Conservation (phyloP, 495 filamentous ascomycete genomes). For the Penicillium bialowiezense region DNA sequence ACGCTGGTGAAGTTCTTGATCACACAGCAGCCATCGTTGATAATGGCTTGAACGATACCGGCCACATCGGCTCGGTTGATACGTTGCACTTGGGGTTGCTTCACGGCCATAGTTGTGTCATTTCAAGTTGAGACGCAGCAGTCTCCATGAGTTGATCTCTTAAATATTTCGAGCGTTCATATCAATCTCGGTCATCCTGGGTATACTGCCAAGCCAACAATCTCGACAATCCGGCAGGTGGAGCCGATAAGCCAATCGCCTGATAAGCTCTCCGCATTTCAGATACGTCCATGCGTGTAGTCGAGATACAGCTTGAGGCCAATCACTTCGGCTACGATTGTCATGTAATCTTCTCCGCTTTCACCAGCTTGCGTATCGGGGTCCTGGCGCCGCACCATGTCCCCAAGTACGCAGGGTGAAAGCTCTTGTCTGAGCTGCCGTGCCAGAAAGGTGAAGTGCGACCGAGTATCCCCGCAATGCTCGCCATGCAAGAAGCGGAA, state of each 20-base stretch:
- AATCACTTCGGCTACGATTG: not conserved
- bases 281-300: no score
- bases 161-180: no score
- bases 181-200: no score
- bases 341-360: no score
- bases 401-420: not conserved
- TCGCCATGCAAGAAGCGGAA: constrained; percentile 4
- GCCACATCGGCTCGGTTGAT: not conserved
- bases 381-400: not conserved
- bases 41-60: constrained; percentile 1
- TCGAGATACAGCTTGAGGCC: no score
- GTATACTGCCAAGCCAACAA: no score
- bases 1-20: constrained; percentile 20
- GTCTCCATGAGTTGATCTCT: not conserved
- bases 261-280: constrained; percentile 3
- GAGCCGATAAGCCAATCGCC: constrained; percentile 3
- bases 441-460: constrained; percentile 1
- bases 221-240: not conserved
- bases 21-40: constrained; percentile 18
- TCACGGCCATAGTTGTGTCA: constrained; percentile 1
- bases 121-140: no score
- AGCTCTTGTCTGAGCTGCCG: not conserved
- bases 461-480: constrained; percentile 1
- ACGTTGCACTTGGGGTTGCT: constrained; percentile 1
- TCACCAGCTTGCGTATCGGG: not conserved